Base-by-base conservation (phyloP, 257 asterid species). In the Solanum habrochaites region DNA sequence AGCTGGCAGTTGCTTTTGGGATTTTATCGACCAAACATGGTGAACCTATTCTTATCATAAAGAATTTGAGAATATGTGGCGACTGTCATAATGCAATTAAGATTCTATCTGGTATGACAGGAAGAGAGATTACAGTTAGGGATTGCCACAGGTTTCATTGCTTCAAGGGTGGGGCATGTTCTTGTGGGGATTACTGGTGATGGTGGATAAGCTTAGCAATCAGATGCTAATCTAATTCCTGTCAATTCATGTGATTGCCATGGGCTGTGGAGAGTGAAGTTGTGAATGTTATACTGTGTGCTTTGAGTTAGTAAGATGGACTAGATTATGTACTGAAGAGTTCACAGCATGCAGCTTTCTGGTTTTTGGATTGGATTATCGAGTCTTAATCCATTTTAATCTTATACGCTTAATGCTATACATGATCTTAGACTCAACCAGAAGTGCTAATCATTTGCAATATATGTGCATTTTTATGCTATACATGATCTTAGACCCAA, bases 171-270 rank as follows among this genome's bases (percentile, higher is more conserved):
- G 96, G 97, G 47, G 64, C 71, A 62, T 93, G 98, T 88, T 91
- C 98, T 56, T 94, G 95, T 88, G 92, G 89, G 66, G 95, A 93
- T 92, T 94, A 90, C 88, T 94, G 97, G 95, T 93, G 91, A 93
- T 64, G 77, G 23, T 23, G 16, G 32, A 47, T 80, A 29, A 80
- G 85, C 18, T 85, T 1, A 47, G 67, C 85, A 47, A 49, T 49
- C 43, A 29, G 67, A 47, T 10, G 40, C 69, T 18, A 11, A 52
- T 49, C 20, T 18, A 1, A 45, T 25, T 27, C 42, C 2, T 16
- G 66, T 45, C 29, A 15, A 45, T 29, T 47, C 69, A 80, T 47
- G 67, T 80, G 67, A 18, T 80, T 1, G 2, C 18, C 45, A 2
- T 27, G 25, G n/a, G 11, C 66, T 80, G 29, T 47, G 43, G 85